These are phyloP conservation scores for Leccinellum rugosiceps DNA, from an alignment of 768 basidiomycete genomes.

Conservation along the genomic window DNA sequence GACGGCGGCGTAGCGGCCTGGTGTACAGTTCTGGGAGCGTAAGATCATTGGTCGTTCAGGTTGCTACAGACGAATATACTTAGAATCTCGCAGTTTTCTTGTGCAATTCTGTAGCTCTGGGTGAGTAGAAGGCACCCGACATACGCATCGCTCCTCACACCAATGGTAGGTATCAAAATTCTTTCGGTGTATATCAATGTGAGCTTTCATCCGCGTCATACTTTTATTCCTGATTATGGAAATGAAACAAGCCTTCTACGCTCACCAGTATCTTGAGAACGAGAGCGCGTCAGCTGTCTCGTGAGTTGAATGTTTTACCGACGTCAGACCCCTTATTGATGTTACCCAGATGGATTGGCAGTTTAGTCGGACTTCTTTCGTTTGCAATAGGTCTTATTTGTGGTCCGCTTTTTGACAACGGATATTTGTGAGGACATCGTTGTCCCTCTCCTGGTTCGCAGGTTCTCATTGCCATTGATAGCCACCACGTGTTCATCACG, in stretches of 20 bases:
- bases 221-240: neutral
- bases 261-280: conserved; percentile 16
- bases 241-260: conserved; percentile 20
- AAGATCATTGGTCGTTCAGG: neutral
- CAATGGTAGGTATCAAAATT: conserved; percentile 11
- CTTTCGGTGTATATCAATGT: conserved; percentile 33
- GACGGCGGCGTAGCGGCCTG: conserved; percentile 21
- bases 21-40: conserved; percentile 28
- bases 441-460: neutral
- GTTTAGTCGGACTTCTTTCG: conserved; percentile 14
- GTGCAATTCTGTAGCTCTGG: conserved; percentile 26
- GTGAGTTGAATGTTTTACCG: conserved; percentile 3
- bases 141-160: neutral
- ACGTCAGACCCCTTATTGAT: neutral
- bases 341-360: conserved; percentile 25
- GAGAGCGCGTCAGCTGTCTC: conserved; percentile 25
- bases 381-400: conserved; percentile 22
- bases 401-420: conserved; percentile 24
- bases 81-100: conserved; percentile 18
- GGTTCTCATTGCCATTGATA: neutral
- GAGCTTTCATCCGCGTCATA: neutral
- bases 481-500: conserved; percentile 10
- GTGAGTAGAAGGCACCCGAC: conserved; percentile 1
- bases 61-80: neutral
- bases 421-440: conserved; percentile 26